Evolutionary conservation across 2,329 filamentous ascomycete species (phyloP).

Genomic region (Cytospora chrysosperma): DNA sequence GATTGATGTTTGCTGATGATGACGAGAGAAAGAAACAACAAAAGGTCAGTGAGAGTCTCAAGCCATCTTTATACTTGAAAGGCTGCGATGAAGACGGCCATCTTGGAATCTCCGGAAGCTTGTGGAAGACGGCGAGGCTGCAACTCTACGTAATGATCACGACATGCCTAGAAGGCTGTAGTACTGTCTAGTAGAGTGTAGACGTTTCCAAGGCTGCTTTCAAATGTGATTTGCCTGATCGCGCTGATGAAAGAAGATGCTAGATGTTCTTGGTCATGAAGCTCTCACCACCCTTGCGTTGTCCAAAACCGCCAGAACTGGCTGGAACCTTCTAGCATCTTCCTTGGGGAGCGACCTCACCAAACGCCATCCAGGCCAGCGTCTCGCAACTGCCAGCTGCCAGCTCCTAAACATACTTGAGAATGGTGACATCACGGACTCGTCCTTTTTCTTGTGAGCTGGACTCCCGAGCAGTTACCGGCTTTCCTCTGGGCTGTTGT

Average conservation of each 20-base stretch:
- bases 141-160: constrained; percentile 21
- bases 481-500: neutral
- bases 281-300: constrained; percentile 23
- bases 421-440: too few species aligned
- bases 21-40: neutral
- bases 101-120: constrained; percentile 16
- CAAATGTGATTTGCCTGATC: constrained; percentile 16
- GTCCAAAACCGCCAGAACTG: constrained; percentile 31
- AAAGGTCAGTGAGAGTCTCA: neutral
- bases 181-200: neutral
- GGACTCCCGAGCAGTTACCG: neutral
- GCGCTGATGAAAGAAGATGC: neutral
- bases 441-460: neutral
- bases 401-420: too few species aligned
- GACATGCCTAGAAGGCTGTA: constrained; percentile 14
- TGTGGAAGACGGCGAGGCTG: constrained; percentile 18
- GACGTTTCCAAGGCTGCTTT: constrained; percentile 24
- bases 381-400: neutral
- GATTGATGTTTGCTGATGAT: constrained; percentile 6
- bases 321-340: constrained; percentile 32
- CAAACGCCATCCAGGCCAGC: neutral
- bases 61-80: constrained; percentile 20
- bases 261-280: constrained; percentile 16
- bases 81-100: neutral
- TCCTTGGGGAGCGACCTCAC: neutral